A percentile compares a stretch with the other conserved stretches of the same genome.
These are phyloP conservation scores for Russula vinacea DNA, from an alignment of 768 basidiomycete species.

Conservation along the genomic window DNA sequence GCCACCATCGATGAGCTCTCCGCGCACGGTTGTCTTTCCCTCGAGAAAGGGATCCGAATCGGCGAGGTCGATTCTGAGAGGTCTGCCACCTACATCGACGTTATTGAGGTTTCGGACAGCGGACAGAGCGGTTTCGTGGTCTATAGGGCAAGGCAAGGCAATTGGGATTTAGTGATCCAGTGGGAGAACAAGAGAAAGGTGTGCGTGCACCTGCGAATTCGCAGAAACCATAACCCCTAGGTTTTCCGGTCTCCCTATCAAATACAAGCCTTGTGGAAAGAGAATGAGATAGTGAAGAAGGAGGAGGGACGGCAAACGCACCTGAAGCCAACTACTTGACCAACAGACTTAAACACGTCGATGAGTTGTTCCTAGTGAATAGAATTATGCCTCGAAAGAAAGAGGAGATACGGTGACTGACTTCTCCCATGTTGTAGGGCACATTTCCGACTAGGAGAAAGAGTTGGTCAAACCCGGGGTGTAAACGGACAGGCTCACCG, in stretches of 20 bases:
- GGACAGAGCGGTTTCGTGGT: constrained; percentile 93
- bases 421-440: constrained; percentile 86
- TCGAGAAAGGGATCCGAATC: constrained; percentile 91
- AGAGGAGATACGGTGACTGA: constrained; percentile 31
- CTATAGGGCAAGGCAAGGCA: constrained; percentile 47
- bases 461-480: not conserved
- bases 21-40: constrained; percentile 83
- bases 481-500: constrained; percentile 36
- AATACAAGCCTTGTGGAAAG: constrained; percentile 64
- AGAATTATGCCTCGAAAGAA: not conserved
- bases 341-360: constrained; percentile 84
- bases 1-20: constrained; percentile 72
- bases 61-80: constrained; percentile 89
- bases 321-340: constrained; percentile 88
- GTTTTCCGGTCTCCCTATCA: constrained; percentile 91
- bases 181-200: not conserved
- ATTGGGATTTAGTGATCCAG: not conserved
- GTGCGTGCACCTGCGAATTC: constrained; percentile 75
- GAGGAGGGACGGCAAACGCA: constrained; percentile 32
- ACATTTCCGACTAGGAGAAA: constrained; percentile 71
- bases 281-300: not conserved
- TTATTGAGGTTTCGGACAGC: constrained; percentile 96
- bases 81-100: constrained; percentile 86
- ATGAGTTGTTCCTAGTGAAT: constrained; percentile 67
- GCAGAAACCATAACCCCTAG: constrained; percentile 91